Base-by-base conservation (phyloP, 1,284 basidiomycete species). In the Moesziomyces globuligerus region DNA sequence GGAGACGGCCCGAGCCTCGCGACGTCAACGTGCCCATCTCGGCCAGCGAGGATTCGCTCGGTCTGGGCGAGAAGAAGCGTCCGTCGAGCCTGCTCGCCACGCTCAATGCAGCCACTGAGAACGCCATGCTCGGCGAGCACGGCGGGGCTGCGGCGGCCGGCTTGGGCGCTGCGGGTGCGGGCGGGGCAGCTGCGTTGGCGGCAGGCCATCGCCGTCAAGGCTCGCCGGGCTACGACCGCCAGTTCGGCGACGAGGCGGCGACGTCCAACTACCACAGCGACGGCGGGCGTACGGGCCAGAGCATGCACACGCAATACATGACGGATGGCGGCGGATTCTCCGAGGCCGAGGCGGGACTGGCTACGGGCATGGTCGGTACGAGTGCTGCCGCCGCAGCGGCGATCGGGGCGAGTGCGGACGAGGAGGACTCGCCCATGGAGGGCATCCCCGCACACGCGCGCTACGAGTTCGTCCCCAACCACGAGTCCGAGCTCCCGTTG, bases 51-150 rank as follows among this genome's bases (percentile, higher is more conserved):
- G 77, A 79, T 8, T 60, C 62, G 32, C 57, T 77, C 7, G 74
- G 55, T 36, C 54, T 50, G 32, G 72, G 66, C 40, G 69, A 75
- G 48, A 72, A 79, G 62, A 75, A 67, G 49, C 48, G 74, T 25
- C 78, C 79, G 10, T 72, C 71, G 13, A 74, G 68, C 18, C 37
- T 81, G 53, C 45, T 81, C 9, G 78, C 78, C 4, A 81, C 79
- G 37, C 75, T 81, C 21, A 78, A 81, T 40, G 78, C 78, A 15
- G 79, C 90, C 17, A 86, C 96, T 36, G 94, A 91, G 83, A 87
- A 89, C 74, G 89, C 96, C 64, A 90, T 94, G 72, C 93, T 91
- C 79, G 88, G 90, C 7, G 95, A 97, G 81, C 81, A 95, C 54
- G 87, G 87, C 26, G 39, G 20, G 11, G 62, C 54, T 10, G 56